Evolutionary conservation across 2,329 filamentous ascomycete genomes (phyloP).

Genomic region (Fusarium burgessii): DNA sequence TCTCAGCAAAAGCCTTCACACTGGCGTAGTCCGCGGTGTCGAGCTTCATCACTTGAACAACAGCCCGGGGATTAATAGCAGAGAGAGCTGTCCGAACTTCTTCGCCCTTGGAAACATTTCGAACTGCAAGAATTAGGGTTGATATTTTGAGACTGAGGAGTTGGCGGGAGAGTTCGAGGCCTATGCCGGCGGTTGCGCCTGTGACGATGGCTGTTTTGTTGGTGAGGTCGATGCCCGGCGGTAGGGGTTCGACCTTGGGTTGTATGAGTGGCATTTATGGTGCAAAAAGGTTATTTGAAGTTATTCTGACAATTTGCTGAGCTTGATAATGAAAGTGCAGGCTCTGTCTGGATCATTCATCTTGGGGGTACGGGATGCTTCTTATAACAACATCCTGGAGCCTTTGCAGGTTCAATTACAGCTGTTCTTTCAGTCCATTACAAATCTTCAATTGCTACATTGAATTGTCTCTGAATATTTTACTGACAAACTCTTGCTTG

Average conservation of each 20-base stretch:
- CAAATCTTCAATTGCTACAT: background rate
- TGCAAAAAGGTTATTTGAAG: accelerated
- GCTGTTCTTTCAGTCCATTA: background rate
- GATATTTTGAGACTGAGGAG: constrained; percentile 51
- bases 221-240: constrained; percentile 35
- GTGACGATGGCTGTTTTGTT: constrained; percentile 55
- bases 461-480: too few species aligned
- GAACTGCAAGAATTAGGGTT: constrained; percentile 57
- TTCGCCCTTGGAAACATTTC: constrained; percentile 49
- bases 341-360: background rate
- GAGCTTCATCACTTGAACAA: constrained; percentile 31
- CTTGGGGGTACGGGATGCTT: background rate
- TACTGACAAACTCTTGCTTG: background rate
- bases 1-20: constrained; percentile 7
- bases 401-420: too few species aligned
- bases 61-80: constrained; percentile 17
- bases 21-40: constrained; percentile 30
- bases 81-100: constrained; percentile 30
- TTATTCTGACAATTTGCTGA: accelerated
- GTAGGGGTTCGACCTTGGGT: constrained; percentile 24
- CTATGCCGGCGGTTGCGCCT: constrained; percentile 58
- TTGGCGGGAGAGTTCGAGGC: constrained; percentile 55
- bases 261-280: constrained; percentile 20
- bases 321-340: too few species aligned
- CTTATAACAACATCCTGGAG: background rate